Base-by-base conservation (phyloP, 2,329 filamentous ascomycete species). In the Talaromyces islandicus region DNA sequence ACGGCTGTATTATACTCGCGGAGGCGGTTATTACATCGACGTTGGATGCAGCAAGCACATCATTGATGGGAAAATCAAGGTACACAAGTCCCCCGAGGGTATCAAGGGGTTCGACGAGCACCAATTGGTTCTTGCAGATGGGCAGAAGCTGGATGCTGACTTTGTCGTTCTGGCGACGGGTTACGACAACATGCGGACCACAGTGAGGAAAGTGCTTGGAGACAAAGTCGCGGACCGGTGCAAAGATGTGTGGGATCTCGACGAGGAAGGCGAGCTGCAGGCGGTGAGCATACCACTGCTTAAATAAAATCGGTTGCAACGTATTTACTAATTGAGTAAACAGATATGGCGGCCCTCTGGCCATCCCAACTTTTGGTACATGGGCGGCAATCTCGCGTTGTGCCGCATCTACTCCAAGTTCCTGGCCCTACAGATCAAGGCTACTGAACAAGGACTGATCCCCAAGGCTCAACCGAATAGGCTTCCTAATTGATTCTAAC, bases 151-250 rank as follows among this genome's bases (percentile, higher is more conserved):
- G 0, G 78, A 83, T 19, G 85, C 85, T 0, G 86, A 89, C 63
- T 80, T 88, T 63, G 81, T 89, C 9, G 79, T 89, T 0, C 78
- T 87, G 48, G 85, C 85, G 0, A 88, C 85, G 0, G 85, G 81
- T 3, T 89, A 88, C 65, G 81, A 86, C 62, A 89, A 88, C 67
- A 91, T 90, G 87, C 78, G 80, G 11, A 85, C 83, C 0, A 83
- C 83, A 21, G 83, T 86, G 1, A 74, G 83, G n/a, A 77, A 78
- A 32, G 82, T 88, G 21, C 79, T 90, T 58, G 88, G 87, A 0
- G 80, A 86, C 30, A 78, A 81, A 19, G 76, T 89, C 10, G 86
- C 84, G 0, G 81, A 85, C 56, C 76, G 78, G 27, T 79, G 86
- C 4, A 75, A 75, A 2, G 84, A 74, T 64, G 80, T 87, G 17